phyloP scores from a whole-genome alignment of 768 basidiomycete species.

The Psilocybe cyanescens region DNA sequence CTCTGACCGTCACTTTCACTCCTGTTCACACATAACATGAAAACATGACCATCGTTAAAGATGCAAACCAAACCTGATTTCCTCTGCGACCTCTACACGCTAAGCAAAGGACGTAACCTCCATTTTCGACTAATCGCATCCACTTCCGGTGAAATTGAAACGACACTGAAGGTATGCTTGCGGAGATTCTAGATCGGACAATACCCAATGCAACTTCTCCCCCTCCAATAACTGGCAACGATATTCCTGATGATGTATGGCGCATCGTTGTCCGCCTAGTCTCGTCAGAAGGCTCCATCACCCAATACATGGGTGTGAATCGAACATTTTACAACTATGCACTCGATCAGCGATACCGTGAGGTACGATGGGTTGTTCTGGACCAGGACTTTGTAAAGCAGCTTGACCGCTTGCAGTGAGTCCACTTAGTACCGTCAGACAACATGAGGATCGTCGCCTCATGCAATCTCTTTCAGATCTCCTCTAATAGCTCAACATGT shows the following conservation, averaged over 20 bases:
- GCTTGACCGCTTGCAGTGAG: slow-evolving; percentile 35
- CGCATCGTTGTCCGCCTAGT: slow-evolving; percentile 28
- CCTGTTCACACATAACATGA: too few relatives aligned
- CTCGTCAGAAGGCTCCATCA: background rate
- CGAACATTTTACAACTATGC: slow-evolving; percentile 34
- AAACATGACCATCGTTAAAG: too few relatives aligned
- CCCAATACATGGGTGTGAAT: slow-evolving; percentile 33
- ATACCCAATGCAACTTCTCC: too few relatives aligned
- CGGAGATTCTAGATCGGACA: too few relatives aligned
- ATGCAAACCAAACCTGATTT: too few relatives aligned
- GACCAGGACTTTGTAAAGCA: slow-evolving; percentile 28
- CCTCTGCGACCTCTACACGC: too few relatives aligned
- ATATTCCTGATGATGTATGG: slow-evolving; percentile 39
- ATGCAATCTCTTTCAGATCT: slow-evolving; percentile 20
- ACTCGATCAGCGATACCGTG: slow-evolving; percentile 32
- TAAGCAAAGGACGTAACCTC: too few relatives aligned
- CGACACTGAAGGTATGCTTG: too few relatives aligned
- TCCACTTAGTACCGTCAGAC: background rate
- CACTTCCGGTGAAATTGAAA: too few relatives aligned
- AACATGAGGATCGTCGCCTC: too few relatives aligned
- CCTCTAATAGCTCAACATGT: slow-evolving; percentile 36
- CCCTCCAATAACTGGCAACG: slow-evolving; percentile 18
- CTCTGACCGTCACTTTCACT: too few relatives aligned
- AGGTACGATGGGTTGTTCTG: slow-evolving; percentile 35
- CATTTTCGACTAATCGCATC: too few relatives aligned